A percentile compares a stretch with the other conserved stretches of the same genome.
These are phyloP conservation scores for Cyclospora cayetanensis DNA, from an alignment of 169 alveolate genomes.

Conservation along the genomic window DNA sequence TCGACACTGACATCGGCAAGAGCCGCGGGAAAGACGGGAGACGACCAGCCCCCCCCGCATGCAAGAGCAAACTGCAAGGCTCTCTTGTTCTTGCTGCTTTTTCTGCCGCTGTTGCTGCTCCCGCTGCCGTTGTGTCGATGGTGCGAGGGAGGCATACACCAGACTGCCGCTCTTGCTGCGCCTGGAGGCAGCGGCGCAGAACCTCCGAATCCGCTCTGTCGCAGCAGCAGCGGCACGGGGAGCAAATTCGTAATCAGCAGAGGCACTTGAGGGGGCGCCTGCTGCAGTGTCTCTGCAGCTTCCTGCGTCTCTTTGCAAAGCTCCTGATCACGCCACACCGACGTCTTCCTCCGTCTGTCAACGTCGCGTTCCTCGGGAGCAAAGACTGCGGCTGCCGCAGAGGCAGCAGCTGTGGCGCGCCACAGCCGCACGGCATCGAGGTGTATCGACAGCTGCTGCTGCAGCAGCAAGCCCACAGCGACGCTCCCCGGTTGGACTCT, in stretches of 20 bases:
- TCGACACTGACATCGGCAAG: neutral
- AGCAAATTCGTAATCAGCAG: conserved; percentile 28
- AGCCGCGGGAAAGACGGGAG: conserved; percentile 37
- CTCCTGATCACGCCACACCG: too few relatives aligned
- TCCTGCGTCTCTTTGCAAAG: neutral
- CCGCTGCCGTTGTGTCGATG: conserved; percentile 9
- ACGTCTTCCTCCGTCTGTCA: too few relatives aligned
- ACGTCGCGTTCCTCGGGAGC: neutral
- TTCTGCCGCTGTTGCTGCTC: conserved; percentile 51
- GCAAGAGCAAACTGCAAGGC: conserved; percentile 46
- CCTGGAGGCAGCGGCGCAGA: conserved; percentile 53
- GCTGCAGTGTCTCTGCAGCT: conserved; percentile 26
- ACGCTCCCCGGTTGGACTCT: neutral
- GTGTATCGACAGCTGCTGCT: conserved; percentile 34
- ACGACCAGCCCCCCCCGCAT: conserved; percentile 61
- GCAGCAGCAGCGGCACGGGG: conserved; percentile 55
- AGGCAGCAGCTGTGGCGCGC: conserved; percentile 54
- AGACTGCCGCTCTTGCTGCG: conserved; percentile 31
- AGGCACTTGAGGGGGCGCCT: conserved; percentile 24
- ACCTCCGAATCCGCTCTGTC: conserved; percentile 22
- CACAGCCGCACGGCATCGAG: conserved; percentile 40
- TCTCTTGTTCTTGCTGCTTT: conserved; percentile 3
- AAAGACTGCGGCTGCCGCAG: conserved; percentile 12
- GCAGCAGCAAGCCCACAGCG: conserved; percentile 52
- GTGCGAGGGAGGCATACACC: neutral